Conservation (phyloP, 352 stramenopile genomes). For the Phytophthora capsici region DNA sequence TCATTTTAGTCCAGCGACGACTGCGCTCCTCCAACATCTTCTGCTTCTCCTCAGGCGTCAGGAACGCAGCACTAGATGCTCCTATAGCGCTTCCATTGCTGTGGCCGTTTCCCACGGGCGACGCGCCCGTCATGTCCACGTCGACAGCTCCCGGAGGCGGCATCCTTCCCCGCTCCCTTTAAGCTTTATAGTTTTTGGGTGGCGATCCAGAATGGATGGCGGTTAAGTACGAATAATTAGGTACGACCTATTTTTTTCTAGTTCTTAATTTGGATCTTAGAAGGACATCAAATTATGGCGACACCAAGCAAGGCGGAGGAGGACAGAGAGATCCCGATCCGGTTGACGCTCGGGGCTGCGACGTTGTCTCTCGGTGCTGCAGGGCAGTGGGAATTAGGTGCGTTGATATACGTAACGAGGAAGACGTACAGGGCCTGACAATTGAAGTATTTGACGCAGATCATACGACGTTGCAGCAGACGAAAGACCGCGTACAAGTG, state of each 20-base stretch:
- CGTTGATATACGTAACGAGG: background rate
- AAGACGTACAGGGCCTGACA: background rate
- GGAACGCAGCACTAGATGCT: slow-evolving; percentile 15
- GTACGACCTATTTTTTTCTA: no score
- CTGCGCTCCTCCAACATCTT: slow-evolving; percentile 82
- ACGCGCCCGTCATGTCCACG: slow-evolving; percentile 36
- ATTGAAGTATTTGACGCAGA: slow-evolving; percentile 43
- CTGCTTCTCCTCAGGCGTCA: slow-evolving; percentile 59
- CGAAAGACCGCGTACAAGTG: slow-evolving; percentile 33
- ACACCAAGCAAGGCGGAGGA: slow-evolving; percentile 16
- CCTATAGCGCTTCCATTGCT: slow-evolving; percentile 19
- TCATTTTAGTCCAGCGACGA: slow-evolving; percentile 88
- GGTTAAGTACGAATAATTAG: no score
- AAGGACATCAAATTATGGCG: slow-evolving; percentile 11
- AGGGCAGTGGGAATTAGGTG: slow-evolving; percentile 78
- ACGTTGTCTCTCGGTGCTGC: slow-evolving; percentile 49
- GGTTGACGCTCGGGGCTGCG: slow-evolving; percentile 58
- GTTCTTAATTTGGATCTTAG: background rate
- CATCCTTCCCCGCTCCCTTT: slow-evolving; percentile 18
- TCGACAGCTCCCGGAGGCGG: slow-evolving; percentile 31
- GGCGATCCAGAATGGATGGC: slow-evolving; percentile 1
- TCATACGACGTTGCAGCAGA: slow-evolving; percentile 59
- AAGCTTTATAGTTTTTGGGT: slow-evolving; percentile 18
- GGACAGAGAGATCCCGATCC: slow-evolving; percentile 66
- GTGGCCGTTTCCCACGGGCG: slow-evolving; percentile 8